Base-by-base conservation (phyloP, 352 stramenopile genomes). In the Phytophthora cactorum region DNA sequence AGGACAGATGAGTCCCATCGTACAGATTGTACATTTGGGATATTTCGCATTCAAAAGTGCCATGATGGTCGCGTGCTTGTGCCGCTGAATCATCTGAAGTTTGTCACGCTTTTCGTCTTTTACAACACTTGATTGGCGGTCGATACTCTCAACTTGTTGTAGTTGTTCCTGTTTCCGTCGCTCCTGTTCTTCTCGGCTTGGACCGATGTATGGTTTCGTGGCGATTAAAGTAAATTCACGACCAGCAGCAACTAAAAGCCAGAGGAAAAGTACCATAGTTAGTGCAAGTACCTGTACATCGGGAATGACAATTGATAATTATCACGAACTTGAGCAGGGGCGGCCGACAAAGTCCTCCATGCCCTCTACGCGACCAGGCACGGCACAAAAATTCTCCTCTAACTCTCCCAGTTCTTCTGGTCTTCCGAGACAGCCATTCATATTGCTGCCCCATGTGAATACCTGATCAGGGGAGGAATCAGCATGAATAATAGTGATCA, bases 361-460 rank as follows among this genome's bases (percentile, higher is more conserved):
- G 22, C 81, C 79, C 78, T 95, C 88, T 0, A 94, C 80, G 53
- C 82, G 82, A 0, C 81, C 88, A 25, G 88, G 86, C 1, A 95
- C 88, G 22, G 86, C 88, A 43, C 88, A 94, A 52, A 95, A 95
- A n/a, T 66, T 77, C 65, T 95, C 88, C 43, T 93, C 85, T 1
- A 92, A 66, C n/a, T 71, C 81, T 6, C 63, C 78, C 7, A 95
- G 74, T 64, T 95, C 88, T 36, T 90, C 70, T 0, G 79, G 77
- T 45, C 90, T 72, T 1, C 95, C 95, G 1, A 98, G 76, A 69
- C 89, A 97, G 3, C 91, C 90, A 61, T 98, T 95, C 14, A 74
- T 84, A 67, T 98, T 98, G 72, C 84, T 97, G 0, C 95, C 93
- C 95, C 95, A 98, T 5, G 89, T 98, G 60, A 98, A 98, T 8